Conservation (phyloP, 106 monocot species). For the Dendrobium officinale region DNA sequence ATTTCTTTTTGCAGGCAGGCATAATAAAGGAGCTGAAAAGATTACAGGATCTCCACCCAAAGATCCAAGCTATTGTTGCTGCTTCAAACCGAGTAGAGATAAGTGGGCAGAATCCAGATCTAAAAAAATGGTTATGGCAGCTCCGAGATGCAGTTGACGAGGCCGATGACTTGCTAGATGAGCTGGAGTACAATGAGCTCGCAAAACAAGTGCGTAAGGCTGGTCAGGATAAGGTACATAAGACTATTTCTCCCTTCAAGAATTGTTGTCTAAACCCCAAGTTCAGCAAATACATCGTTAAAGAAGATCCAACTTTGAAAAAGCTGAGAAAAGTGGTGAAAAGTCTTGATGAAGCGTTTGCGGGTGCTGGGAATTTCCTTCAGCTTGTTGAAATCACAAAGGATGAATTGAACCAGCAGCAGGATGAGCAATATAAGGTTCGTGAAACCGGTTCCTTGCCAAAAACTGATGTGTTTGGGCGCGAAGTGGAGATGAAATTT, state of each 20-base stretch:
- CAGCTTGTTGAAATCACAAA: neutral
- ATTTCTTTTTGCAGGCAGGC: constrained; percentile 1
- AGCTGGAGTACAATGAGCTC: constrained; percentile 21
- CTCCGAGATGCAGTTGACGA: constrained; percentile 18
- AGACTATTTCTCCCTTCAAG: neutral
- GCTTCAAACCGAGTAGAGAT: neutral
- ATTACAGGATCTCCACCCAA: constrained; percentile 14
- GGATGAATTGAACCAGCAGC: neutral
- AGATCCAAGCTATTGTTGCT: constrained; percentile 14
- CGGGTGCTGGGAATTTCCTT: neutral
- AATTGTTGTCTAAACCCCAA: neutral
- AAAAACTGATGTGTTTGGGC: constrained; percentile 12
- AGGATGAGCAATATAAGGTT: neutral
- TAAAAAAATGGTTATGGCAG: constrained; percentile 19
- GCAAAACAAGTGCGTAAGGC: constrained; percentile 3
- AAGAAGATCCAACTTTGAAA: neutral
- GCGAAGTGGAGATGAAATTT: constrained; percentile 11
- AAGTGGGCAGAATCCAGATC: neutral
- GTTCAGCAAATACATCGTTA: neutral
- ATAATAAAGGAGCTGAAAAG: constrained; percentile 7
- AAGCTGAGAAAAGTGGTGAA: constrained; percentile 9
- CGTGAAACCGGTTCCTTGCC: constrained; percentile 15
- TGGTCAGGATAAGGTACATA: neutral
- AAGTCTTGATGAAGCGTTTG: constrained; percentile 12
- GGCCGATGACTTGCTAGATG: constrained; percentile 24